phyloP scores from a whole-genome alignment of 202 grass and related monocot genomes.

The Panicum virgatum region DNA sequence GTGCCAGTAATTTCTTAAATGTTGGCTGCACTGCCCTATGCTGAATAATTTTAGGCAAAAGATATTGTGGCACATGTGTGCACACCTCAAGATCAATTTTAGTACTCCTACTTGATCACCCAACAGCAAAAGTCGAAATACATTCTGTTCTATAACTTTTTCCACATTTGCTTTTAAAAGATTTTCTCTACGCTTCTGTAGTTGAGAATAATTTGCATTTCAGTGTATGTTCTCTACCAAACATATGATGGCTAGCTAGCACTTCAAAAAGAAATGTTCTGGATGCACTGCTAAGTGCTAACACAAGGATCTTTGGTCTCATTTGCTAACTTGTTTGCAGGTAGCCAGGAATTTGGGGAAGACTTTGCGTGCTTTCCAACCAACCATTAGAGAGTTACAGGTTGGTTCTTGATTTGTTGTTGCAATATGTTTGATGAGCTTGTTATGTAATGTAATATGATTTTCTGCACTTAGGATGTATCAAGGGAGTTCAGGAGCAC shows the following conservation, averaged over 20 bases:
- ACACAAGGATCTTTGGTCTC: background rate
- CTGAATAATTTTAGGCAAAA: background rate
- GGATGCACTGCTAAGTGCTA: background rate
- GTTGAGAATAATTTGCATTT: background rate
- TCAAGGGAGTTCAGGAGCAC: conserved; percentile 97
- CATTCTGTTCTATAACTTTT: background rate
- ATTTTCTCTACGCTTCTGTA: background rate
- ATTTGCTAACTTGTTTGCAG: conserved; percentile 48
- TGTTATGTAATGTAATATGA: background rate
- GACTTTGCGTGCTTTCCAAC: conserved; percentile 91
- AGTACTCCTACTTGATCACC: background rate
- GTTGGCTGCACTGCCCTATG: background rate
- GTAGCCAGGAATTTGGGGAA: conserved; percentile 89
- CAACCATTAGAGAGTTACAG: conserved; percentile 93
- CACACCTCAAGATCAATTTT: background rate
- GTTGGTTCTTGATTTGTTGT: conserved; percentile 45
- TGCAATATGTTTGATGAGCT: conserved; percentile 5
- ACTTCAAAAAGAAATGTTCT: background rate
- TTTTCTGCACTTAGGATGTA: conserved; percentile 65
- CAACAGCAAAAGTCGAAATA: background rate
- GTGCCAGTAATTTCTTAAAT: background rate
- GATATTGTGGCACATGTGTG: background rate
- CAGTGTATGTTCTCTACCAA: background rate
- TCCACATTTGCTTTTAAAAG: background rate
- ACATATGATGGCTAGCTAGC: background rate